Evolutionary conservation across 768 basidiomycete genomes (phyloP).

Genomic region (Strobilomyces echinocephalus): DNA sequence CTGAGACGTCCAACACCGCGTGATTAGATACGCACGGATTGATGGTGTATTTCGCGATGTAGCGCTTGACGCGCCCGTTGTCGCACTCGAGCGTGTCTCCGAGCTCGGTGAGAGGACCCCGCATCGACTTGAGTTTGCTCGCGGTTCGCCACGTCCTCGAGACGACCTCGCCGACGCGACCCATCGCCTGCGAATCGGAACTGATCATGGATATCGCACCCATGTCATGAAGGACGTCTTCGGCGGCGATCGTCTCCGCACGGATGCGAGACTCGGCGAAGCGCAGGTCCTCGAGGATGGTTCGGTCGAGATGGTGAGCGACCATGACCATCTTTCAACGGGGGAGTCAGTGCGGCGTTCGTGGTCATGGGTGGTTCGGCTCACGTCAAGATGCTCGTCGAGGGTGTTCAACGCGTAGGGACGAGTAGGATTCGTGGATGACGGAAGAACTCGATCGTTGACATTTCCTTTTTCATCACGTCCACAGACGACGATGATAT

Average conservation of each 20-base stretch:
- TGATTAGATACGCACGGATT: slow-evolving; percentile 69
- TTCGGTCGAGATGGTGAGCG: slow-evolving; percentile 92
- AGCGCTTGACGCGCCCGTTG: slow-evolving; percentile 90
- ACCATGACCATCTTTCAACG: slow-evolving; percentile 91
- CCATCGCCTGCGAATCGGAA: slow-evolving; percentile 98
- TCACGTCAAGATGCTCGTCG: slow-evolving; percentile 94
- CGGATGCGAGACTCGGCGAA: slow-evolving; percentile 98
- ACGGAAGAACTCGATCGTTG: slow-evolving; percentile 62
- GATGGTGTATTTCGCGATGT: slow-evolving; percentile 93
- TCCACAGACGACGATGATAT: slow-evolving; percentile 96
- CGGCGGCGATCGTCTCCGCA: slow-evolving; percentile 94
- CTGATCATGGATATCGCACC: slow-evolving; percentile 97
- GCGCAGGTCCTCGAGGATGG: slow-evolving; percentile 88
- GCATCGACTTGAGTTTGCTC: slow-evolving; percentile 81
- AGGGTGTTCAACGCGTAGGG: slow-evolving; percentile 89
- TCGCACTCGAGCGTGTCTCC: slow-evolving; percentile 47
- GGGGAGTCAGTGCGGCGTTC: slow-evolving; percentile 1
- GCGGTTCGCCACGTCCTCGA: slow-evolving; percentile 95
- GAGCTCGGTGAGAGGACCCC: slow-evolving; percentile 65
- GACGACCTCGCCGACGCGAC: slow-evolving; percentile 91
- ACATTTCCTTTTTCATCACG: slow-evolving; percentile 10
- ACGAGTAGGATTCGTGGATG: slow-evolving; percentile 95
- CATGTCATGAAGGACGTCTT: slow-evolving; percentile 88
- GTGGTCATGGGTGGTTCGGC: slow-evolving; percentile 23
- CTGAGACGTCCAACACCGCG: no score